Conservation (phyloP, 1,284 basidiomycete genomes). For the Fistulinella staudtii region DNA sequence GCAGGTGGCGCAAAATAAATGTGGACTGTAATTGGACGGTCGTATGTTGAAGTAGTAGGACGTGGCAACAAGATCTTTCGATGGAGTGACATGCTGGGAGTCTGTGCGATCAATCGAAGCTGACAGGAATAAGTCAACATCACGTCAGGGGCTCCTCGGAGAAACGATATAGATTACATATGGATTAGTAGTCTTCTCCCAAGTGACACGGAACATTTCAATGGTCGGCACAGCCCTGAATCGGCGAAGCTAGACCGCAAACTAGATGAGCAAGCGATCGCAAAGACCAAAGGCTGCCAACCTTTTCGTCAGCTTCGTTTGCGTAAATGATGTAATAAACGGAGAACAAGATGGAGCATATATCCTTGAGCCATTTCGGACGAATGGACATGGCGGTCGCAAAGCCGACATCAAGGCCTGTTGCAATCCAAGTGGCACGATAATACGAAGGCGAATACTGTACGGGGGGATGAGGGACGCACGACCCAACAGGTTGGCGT, state of each 20-base stretch:
- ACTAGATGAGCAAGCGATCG: neutral
- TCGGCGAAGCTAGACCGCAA: slow-evolving; percentile 69
- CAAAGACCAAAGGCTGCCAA: slow-evolving; percentile 30
- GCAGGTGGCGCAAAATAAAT: slow-evolving; percentile 81
- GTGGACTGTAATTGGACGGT: slow-evolving; percentile 78
- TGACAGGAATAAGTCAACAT: slow-evolving; percentile 28
- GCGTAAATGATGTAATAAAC: slow-evolving; percentile 94
- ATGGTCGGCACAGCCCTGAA: slow-evolving; percentile 92
- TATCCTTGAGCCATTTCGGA: slow-evolving; percentile 89
- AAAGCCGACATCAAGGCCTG: slow-evolving; percentile 95
- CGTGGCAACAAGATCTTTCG: slow-evolving; percentile 80
- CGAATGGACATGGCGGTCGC: slow-evolving; percentile 91
- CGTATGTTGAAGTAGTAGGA: slow-evolving; percentile 71
- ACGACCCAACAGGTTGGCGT: slow-evolving; percentile 1
- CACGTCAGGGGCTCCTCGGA: slow-evolving; percentile 4
- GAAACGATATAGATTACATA: slow-evolving; percentile 56
- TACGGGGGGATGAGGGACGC: slow-evolving; percentile 32
- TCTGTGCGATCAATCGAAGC: slow-evolving; percentile 65
- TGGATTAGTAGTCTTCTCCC: slow-evolving; percentile 96
- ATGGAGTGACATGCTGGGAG: slow-evolving; percentile 62
- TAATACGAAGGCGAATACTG: slow-evolving; percentile 94
- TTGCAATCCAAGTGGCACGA: slow-evolving; percentile 94
- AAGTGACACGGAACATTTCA: slow-evolving; percentile 91
- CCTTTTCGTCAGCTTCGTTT: slow-evolving; percentile 92
- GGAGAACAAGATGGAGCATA: slow-evolving; percentile 82